Evolutionary conservation across 2,329 filamentous ascomycete species (phyloP), one percentile per base, ranked within the genome.

Genomic region (Mycosphaerella sp.): DNA sequence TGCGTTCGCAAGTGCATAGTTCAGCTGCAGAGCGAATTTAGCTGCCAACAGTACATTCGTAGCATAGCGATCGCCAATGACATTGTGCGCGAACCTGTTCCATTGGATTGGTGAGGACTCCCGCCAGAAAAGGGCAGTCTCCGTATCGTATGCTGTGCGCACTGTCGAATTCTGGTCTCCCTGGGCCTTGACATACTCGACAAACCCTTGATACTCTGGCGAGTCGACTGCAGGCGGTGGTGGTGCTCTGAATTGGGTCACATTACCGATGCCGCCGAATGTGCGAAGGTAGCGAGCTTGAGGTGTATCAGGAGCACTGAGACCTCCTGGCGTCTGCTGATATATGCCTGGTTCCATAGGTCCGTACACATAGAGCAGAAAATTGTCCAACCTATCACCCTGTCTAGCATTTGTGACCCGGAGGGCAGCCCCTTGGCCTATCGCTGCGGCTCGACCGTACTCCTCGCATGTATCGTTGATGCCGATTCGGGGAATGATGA

Each of bases 1-100:
- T 36, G 63, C 62, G 43, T 66, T 66, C 16, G 61, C 58, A 13
- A 64, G 54, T 7, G 63, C 63, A 43, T 64, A 64, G 47, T 66
- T 62, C 17, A 66, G 51, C 41, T 64, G 60, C 1, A 59, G 56
- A 28, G 64, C 64, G 58, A 64, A 64, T 39, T 61, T 62, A 12
- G 63, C 63, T 4, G 63, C 61, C 3, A 34, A 50, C 6, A 57
- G 32, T 7, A 65, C 61, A 41, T 65, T 55, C 9, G 46, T 59
- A 2, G 60, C 57, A 16, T 60, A 55, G 6, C 36, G 49, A 39
- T 58, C 50, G 1, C 61, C 60, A 16, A 66, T 48, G 7, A 62
- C 59, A 5, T 54, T 57, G 36, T 59, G 59, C 0, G 61, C 62
- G 34, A 66, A 45, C 10, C 63, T 61, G 41, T 58, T 64, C 62